A percentile compares a stretch with the other conserved stretches of the same genome.
phyloP scores from a whole-genome alignment of 257 asterid species.

The Solanum dulcamara region DNA sequence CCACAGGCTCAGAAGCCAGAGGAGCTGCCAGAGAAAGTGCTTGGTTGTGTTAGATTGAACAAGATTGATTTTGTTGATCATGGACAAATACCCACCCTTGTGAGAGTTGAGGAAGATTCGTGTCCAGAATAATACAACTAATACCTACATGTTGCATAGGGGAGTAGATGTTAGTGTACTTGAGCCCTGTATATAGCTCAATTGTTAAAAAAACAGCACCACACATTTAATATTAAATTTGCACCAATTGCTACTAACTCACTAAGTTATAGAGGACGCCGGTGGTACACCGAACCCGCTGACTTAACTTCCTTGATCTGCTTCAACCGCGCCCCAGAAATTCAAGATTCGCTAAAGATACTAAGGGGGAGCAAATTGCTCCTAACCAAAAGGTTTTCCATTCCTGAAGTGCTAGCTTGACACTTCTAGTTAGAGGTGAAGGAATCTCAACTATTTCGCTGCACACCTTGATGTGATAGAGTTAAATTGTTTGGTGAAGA shows the following conservation, averaged over 20 bases:
- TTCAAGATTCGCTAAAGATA: neutral
- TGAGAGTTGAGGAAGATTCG: constrained; percentile 26
- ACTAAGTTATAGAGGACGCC: neutral
- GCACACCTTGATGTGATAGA: neutral
- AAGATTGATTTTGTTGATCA: constrained; percentile 59
- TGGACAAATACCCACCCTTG: constrained; percentile 54
- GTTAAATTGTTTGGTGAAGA: neutral
- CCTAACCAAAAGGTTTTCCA: neutral
- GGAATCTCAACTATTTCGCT: neutral
- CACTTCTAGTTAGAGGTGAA: neutral
- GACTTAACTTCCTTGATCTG: neutral
- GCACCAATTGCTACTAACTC: neutral
- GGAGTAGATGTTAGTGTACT: neutral
- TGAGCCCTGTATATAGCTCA: neutral
- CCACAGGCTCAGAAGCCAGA: constrained; percentile 64
- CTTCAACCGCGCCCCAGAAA: neutral
- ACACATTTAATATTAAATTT: neutral
- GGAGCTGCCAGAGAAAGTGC: constrained; percentile 55
- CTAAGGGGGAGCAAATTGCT: neutral
- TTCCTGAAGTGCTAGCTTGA: neutral
- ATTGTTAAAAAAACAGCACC: neutral
- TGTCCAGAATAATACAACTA: neutral
- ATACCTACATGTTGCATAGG: neutral
- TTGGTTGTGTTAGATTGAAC: constrained; percentile 57
- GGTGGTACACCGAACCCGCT: neutral